Conservation (phyloP, 768 basidiomycete species). For the Coprinopsis cinerea region DNA sequence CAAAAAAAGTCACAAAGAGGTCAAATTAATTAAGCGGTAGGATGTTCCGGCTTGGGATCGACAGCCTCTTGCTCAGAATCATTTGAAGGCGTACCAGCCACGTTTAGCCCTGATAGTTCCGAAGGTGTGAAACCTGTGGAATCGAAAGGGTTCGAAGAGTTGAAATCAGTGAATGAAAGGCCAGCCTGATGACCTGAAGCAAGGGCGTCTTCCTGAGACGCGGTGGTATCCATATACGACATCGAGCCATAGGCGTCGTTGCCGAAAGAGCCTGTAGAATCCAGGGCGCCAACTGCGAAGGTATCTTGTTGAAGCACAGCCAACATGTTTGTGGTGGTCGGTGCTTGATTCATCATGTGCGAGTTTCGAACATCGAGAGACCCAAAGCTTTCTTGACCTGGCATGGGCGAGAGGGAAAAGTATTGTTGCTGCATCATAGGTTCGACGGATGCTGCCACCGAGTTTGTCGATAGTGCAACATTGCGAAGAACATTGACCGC, state of each 20-base stretch:
- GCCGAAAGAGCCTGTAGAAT: constrained; percentile 59
- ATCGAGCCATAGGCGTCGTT: constrained; percentile 65
- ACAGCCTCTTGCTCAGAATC: constrained; percentile 1
- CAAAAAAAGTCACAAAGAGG: constrained; percentile 13
- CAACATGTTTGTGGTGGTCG: constrained; percentile 87
- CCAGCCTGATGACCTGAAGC: constrained; percentile 53
- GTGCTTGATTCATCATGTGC: constrained; percentile 70
- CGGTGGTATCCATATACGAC: constrained; percentile 71
- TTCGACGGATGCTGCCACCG: constrained; percentile 87
- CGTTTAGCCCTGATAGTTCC: background rate
- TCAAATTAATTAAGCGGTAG: constrained; percentile 3
- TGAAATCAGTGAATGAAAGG: constrained; percentile 68
- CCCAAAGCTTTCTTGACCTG: constrained; percentile 75
- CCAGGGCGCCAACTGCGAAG: constrained; percentile 61
- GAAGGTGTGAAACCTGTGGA: constrained; percentile 41
- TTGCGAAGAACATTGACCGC: constrained; percentile 82
- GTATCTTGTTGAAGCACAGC: constrained; percentile 78
- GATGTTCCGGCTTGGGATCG: background rate
- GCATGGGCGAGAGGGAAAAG: constrained; percentile 84
- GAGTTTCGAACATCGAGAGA: constrained; percentile 56
- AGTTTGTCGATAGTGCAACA: constrained; percentile 86
- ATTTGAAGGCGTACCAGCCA: background rate
- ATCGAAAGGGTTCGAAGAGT: constrained; percentile 60
- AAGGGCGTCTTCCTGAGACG: constrained; percentile 59
- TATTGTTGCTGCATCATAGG: constrained; percentile 89